Evolutionary conservation across 345 rosid species (phyloP), one percentile per base, ranked within the genome.

Genomic region (Sonneratia caseolaris): DNA sequence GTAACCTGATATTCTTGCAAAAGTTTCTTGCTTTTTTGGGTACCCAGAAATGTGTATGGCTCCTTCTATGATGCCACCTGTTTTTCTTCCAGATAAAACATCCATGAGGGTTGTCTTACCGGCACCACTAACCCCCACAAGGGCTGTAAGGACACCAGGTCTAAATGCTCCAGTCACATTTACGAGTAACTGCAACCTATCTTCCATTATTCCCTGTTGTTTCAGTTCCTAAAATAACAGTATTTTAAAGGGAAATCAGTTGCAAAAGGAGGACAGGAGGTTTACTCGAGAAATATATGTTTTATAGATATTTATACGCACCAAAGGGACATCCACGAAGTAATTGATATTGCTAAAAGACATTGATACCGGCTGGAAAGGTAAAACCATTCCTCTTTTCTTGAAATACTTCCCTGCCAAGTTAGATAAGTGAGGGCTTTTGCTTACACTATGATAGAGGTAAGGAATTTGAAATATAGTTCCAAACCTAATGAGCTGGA

Each of bases 71-170:
- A 82, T 35, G 72, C 99, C 97, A 62, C 97, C 99, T 56, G 97
- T 95, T 85, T 95, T 95, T 74, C 99, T 84, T 71, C 99, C 99
- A 32, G 97, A 95, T 83, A 95, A 84, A 77, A 92, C 99, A 83
- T 92, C 99, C 99, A 95, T 95, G 72, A 95, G 99, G 32, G 99
- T 95, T 61, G 99, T 95, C 79, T 92, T 95, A 43, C 99, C 99
- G 1, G 97, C 99, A 75, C 99, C 97, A 78, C 99, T 95, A 37
- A 95, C 91, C 80, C 99, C 99, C 43, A 95, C 97, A 73, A 95
- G 76, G 61, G 99, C 99, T 53, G 99, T 95, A 55, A 95, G 97
- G 40, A 95, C 89, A 38, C 93, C 85, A 8, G 97, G 97, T 78
- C 96, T 87, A 82, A 95, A 92, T 65, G 97, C 91, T 79, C 99